phyloP scores from a whole-genome alignment of 1,139 yeast species.

The Lodderomyces jiufengensis region DNA sequence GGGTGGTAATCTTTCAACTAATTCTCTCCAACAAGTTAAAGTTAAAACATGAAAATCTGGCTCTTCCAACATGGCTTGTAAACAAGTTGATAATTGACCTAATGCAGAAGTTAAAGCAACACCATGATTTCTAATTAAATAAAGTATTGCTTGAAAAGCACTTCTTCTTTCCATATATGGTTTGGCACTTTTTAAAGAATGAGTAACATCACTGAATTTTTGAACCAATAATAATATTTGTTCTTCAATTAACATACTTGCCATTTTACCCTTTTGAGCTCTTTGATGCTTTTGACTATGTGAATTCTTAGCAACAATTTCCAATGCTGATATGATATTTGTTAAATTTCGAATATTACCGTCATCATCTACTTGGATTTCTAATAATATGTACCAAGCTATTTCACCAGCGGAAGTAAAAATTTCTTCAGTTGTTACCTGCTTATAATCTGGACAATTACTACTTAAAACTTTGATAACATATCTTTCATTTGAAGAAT shows the following conservation, averaged over 20 bases:
- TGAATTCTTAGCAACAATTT: slow-evolving; percentile 35
- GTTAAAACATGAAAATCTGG: slow-evolving; percentile 60
- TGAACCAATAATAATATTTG: slow-evolving; percentile 75
- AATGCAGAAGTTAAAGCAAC: slow-evolving; percentile 67
- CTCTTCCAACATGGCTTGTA: slow-evolving; percentile 75
- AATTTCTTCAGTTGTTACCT: slow-evolving; percentile 38
- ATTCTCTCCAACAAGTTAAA: slow-evolving; percentile 62
- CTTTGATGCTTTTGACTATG: slow-evolving; percentile 15
- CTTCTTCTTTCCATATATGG: slow-evolving; percentile 70
- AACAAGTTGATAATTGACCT: slow-evolving; percentile 84
- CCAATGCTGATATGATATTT: slow-evolving; percentile 38
- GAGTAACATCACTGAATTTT: slow-evolving; percentile 73
- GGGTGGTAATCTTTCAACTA: slow-evolving; percentile 49
- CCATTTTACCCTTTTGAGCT: slow-evolving; percentile 4
- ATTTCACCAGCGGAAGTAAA: slow-evolving; percentile 43
- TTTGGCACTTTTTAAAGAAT: slow-evolving; percentile 66
- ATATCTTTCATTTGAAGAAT: slow-evolving; percentile 44
- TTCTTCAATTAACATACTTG: slow-evolving; percentile 36
- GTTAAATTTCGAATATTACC: slow-evolving; percentile 27
- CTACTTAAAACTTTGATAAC: slow-evolving; percentile 54
- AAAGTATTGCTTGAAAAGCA: slow-evolving; percentile 71
- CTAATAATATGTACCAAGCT: slow-evolving; percentile 40
- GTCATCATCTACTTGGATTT: slow-evolving; percentile 30
- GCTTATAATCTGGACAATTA: slow-evolving; percentile 44
- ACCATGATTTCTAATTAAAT: slow-evolving; percentile 61